Percentiles rank a stretch among this genome's conserved stretches.
Conservation (phyloP, 1,284 basidiomycete species). For the Pseudozyma thailandica region DNA sequence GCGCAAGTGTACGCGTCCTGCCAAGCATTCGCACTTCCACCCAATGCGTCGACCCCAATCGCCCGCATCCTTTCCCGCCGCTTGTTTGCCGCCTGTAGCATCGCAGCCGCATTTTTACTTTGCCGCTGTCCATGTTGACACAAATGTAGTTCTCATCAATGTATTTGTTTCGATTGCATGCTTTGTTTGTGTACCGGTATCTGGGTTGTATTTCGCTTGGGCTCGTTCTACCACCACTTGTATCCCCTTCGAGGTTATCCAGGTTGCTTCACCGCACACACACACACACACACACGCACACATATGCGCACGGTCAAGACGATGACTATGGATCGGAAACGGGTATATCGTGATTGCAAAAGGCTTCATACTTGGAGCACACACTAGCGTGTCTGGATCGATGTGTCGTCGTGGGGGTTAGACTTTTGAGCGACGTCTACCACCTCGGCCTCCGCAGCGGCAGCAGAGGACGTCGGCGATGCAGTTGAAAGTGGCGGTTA, state of each 20-base stretch:
- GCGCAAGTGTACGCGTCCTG: not conserved
- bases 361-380: no score
- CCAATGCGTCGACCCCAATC: not conserved
- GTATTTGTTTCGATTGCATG: conserved; percentile 20
- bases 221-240: no score
- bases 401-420: not conserved
- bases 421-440: conserved; percentile 34
- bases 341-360: no score
- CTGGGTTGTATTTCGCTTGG: not conserved
- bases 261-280: no score
- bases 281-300: no score
- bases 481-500: conserved; percentile 55
- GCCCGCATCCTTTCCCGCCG: not conserved
- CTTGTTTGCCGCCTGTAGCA: conserved; percentile 3
- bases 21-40: not conserved
- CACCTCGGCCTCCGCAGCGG: conserved; percentile 42
- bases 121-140: conserved; percentile 1
- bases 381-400: no score
- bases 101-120: not conserved
- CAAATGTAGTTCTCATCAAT: not conserved
- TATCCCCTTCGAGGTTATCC: no score
- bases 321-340: not conserved
- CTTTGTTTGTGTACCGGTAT: not conserved
- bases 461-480: conserved; percentile 59
- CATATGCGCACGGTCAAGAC: no score